Evolutionary conservation across 139 green algal species (phyloP).

Genomic region (Yamagishiella unicocca): DNA sequence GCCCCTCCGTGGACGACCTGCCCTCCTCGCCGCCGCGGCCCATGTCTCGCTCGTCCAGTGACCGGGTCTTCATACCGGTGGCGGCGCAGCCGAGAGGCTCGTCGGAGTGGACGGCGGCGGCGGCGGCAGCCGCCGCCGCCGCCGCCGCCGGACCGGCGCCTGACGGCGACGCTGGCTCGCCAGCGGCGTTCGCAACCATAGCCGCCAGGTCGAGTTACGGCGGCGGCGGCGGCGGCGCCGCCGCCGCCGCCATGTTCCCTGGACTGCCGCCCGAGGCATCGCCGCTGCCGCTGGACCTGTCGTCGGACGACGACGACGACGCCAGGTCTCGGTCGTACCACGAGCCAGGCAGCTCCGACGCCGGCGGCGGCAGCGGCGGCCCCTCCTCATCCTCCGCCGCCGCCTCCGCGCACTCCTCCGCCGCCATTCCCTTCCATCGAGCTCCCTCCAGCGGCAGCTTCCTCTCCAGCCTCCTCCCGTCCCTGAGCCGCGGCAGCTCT

Average conservation of each 20-base stretch:
- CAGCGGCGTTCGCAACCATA: not conserved
- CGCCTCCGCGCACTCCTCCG: not conserved
- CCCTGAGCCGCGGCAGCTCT: not conserved
- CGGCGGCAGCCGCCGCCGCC: not conserved
- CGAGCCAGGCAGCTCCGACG: not conserved
- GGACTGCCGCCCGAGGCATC: not conserved
- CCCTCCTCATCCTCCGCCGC: not conserved
- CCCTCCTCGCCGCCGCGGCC: not conserved
- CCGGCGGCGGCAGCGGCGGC: not conserved
- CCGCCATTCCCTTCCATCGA: constrained; percentile 39
- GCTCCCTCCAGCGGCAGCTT: constrained; percentile 3
- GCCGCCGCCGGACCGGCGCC: not conserved
- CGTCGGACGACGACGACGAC: constrained; percentile 22
- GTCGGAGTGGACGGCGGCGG: not conserved
- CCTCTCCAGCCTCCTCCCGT: constrained; percentile 10
- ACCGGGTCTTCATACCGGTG: not conserved
- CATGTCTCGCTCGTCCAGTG: not conserved
- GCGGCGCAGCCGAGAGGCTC: too few species aligned
- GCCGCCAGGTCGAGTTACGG: too few species aligned
- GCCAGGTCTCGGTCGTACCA: constrained; percentile 1
- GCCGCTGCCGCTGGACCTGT: constrained; percentile 18
- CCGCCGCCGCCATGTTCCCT: not conserved
- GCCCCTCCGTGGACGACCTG: not conserved
- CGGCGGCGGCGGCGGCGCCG: not conserved
- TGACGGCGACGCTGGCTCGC: not conserved